These are phyloP conservation scores for Oenanthe javanica DNA, from an alignment of 140 eudicot species.

Conservation along the genomic window DNA sequence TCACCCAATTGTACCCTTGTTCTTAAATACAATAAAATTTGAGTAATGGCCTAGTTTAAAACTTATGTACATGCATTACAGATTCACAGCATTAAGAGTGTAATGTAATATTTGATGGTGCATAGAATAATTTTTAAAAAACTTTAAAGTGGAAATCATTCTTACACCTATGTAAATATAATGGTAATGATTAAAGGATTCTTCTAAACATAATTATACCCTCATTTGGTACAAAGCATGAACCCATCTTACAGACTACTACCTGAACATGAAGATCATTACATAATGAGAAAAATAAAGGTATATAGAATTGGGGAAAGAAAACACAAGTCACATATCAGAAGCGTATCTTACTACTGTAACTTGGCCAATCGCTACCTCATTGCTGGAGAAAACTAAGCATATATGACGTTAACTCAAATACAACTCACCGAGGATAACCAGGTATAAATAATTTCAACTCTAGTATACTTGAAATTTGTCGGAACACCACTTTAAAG, in stretches of 20 bases:
- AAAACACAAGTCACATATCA: not conserved
- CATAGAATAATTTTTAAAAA: not conserved
- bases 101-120: not conserved
- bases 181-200: not conserved
- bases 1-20: not conserved
- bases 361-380: not conserved
- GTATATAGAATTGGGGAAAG: not conserved
- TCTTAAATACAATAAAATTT: not conserved
- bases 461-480: not conserved
- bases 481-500: not conserved
- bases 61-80: not conserved
- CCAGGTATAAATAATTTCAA: not conserved
- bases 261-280: not conserved
- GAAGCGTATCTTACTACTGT: not conserved
- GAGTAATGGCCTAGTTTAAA: not conserved
- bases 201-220: not conserved
- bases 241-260: not conserved
- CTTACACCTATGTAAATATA: not conserved
- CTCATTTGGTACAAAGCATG: not conserved
- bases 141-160: not conserved
- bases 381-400: not conserved
- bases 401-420: not conserved
- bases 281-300: not conserved
- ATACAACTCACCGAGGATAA: not conserved
- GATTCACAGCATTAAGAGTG: not conserved